Percentiles rank a stretch among this genome's conserved stretches.
These are phyloP conservation scores for Cladosporium oxysporum DNA, from an alignment of 2,329 filamentous ascomycete species.

Conservation along the genomic window DNA sequence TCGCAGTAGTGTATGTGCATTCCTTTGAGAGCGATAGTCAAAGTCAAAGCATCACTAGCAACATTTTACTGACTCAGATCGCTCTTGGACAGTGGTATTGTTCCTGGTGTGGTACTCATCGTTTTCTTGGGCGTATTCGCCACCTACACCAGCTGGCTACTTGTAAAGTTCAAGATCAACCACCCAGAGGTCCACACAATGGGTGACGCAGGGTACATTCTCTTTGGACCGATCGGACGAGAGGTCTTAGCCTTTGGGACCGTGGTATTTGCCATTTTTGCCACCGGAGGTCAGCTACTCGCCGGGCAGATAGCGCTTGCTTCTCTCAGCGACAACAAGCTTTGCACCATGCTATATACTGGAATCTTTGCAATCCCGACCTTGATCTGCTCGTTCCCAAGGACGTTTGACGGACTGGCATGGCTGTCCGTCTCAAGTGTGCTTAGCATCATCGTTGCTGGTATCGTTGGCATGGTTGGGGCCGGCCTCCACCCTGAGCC, in stretches of 20 bases:
- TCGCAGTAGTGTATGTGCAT: slow-evolving; percentile 46
- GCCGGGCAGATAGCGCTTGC: slow-evolving; percentile 54
- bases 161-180: slow-evolving; percentile 48
- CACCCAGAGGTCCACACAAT: slow-evolving; percentile 42
- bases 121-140: slow-evolving; percentile 54
- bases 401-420: slow-evolving; percentile 53
- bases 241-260: slow-evolving; percentile 44
- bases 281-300: slow-evolving; percentile 53
- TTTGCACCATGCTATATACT: slow-evolving; percentile 54
- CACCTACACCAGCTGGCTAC: slow-evolving; percentile 52
- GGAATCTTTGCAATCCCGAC: slow-evolving; percentile 54
- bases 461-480: slow-evolving; percentile 54
- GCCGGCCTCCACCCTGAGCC: slow-evolving; percentile 47
- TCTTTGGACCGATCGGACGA: slow-evolving; percentile 34
- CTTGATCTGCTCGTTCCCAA: slow-evolving; percentile 50
- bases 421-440: slow-evolving; percentile 51
- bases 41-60: not conserved
- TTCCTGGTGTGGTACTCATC: slow-evolving; percentile 55
- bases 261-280: slow-evolving; percentile 55
- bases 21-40: not conserved
- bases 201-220: slow-evolving; percentile 40
- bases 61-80: not conserved
- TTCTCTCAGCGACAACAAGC: slow-evolving; percentile 47
- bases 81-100: slow-evolving; percentile 41
- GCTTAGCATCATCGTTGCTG: slow-evolving; percentile 52